Evolutionary conservation across 768 basidiomycete genomes (phyloP), one percentile per base, ranked within the genome.

Genomic region (Tylopilus intermedius): DNA sequence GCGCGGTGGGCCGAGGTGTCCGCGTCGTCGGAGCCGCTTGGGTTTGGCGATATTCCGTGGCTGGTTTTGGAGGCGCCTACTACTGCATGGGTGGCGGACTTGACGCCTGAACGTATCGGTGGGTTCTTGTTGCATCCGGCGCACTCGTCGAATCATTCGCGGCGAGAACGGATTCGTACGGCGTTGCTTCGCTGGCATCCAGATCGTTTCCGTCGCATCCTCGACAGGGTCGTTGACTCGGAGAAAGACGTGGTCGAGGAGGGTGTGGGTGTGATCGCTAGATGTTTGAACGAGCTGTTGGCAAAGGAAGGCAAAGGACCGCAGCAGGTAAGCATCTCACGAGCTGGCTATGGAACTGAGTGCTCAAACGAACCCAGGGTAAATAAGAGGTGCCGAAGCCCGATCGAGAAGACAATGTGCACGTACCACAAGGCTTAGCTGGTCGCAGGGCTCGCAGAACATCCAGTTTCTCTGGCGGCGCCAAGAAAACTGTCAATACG

Each of bases 161-260:
- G 74, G 56, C 87, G 81, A 65, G 86, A 89, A 50, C 76, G 86
- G 53, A 77, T 89, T 54, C 78, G 81, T 43, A 73, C 67, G 26
- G 87, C 85, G 0, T 76, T 86, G 66, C 77, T 86, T 21, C 75
- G 86, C 40, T 90, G 88, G 88, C 89, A 92, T 63, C 90, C 89
- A 3, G 89, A 91, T 67, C 72, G 86, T 42, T 90, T 90, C 71
- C 70, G 78, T 51, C 71, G 84, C 37, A 55, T 86, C 40, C 65
- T 86, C 49, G 65, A 61, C 13, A 74, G 80, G 60, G 80, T 89
- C 2, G 63, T 60, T 4, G 77, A 76, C 35, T 69, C 71, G 45
- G 86, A 90, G 35, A 79, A 62, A 61, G 71, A 56, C 18, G 59
- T 58, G 30, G 80, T 89, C 5, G 80, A 86, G 59, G 79, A 79